Percentiles rank a stretch among this genome's conserved stretches.
Evolutionary conservation across 2,329 filamentous ascomycete species (phyloP).

Genomic region (Eutypella sp.): DNA sequence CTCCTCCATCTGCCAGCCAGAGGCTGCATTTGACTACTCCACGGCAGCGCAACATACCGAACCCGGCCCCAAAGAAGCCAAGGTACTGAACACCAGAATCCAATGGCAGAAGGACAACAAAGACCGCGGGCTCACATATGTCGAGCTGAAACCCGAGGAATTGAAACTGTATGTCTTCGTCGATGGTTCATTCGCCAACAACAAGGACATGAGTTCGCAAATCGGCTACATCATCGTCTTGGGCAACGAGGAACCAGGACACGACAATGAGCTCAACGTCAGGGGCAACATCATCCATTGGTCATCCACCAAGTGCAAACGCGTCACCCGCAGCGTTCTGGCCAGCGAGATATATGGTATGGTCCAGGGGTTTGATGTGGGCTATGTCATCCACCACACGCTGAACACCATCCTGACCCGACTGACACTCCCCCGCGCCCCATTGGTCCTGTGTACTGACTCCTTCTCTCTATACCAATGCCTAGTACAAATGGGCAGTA

Average conservation of each 20-base stretch:
- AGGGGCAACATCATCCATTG: not conserved
- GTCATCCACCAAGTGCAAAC: not conserved
- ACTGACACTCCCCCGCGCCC: not conserved
- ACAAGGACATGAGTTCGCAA: constrained; percentile 1
- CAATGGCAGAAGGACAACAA: too few relatives aligned
- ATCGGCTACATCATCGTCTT: not conserved
- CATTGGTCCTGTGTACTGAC: not conserved
- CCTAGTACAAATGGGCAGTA: not conserved
- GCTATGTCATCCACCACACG: not conserved
- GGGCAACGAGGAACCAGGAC: not conserved
- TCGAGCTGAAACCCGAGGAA: too few relatives aligned
- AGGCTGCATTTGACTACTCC: constrained; percentile 2
- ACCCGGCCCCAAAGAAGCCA: not conserved
- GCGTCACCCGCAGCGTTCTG: not conserved
- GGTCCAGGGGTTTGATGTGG: not conserved
- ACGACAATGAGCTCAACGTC: too few relatives aligned
- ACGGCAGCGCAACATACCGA: not conserved
- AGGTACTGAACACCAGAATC: not conserved
- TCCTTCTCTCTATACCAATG: not conserved
- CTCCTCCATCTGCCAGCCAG: constrained; percentile 3
- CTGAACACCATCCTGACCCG: not conserved
- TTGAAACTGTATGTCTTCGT: not conserved
- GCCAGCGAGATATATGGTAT: not conserved
- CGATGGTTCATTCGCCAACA: not conserved
- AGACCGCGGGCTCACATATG: too few relatives aligned